Base-by-base conservation (phyloP, 2,329 filamentous ascomycete genomes). In the Paracoccidioides brasiliensis region DNA sequence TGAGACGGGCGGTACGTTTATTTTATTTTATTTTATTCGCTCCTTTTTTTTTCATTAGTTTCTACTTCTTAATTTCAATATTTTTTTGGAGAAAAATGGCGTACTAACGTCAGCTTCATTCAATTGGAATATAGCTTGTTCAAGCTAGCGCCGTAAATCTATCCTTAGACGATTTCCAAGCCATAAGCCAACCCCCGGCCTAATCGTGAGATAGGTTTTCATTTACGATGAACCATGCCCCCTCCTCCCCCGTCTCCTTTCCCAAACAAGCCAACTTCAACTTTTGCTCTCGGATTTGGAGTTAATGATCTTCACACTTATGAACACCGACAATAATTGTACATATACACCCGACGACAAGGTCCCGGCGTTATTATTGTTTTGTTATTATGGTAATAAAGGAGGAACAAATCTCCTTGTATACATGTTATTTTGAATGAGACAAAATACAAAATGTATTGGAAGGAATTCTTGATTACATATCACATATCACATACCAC, bases 141-240 rank as follows among this genome's bases (percentile, higher is more conserved):
- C 87, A 96, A 82, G 90, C 93, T 5, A 91, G 93, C 52, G 91
- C 93, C 7, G 90, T 97, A 10, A 88, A 82, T 56, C 84, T 97
- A 53, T 89, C 87, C 0, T 72, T 93, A 10, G 86, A 95, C 60
- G 88, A 86, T 4, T 88, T 97, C 67, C 80, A 85, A 62, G 90
- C 90, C n/a, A 55, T 63, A 15, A 60, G 62, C 38, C 55, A n/a
- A 5, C 28, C 30, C 6, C 2, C 52, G 10, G 3, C 40, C 28
- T 10, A 43, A 53, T 35, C 41, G 7, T 53, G 33, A 53, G 8
- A 35, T 10, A 33, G 22, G 52, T 2, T 32, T 44, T 28, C 12
- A 35, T 5, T n/a, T 53, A 44, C 7, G 15, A 37, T 53, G 41
- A 44, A 37, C 10, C n/a, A 7, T 9, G 14, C 12, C 5, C 12